A percentile compares a stretch with the other conserved stretches of the same genome.
Conservation (phyloP, 768 basidiomycete species). For the Asterophora parasitica region DNA sequence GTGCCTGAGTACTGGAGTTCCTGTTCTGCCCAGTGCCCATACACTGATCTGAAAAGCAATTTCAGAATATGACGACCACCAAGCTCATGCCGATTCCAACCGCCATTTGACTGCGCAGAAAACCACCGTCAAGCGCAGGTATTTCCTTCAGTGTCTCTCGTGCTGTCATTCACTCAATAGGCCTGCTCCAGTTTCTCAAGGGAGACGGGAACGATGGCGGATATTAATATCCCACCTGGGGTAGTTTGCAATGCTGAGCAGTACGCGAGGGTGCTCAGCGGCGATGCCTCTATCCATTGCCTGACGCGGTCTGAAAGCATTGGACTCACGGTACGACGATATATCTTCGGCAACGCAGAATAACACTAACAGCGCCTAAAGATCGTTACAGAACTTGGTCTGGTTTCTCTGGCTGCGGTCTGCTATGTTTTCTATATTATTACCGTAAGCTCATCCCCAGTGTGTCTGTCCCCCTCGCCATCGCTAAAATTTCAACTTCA, state of each 20-base stretch:
- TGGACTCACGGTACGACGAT: constrained; percentile 30
- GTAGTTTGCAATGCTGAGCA: constrained; percentile 19
- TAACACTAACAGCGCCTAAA: constrained; percentile 9
- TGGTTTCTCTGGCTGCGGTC: constrained; percentile 31
- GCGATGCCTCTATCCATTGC: constrained; percentile 20
- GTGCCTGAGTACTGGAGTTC: not conserved
- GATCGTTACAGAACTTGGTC: constrained; percentile 31
- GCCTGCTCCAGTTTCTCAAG: not conserved
- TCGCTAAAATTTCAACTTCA: not conserved
- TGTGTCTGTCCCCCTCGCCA: not conserved
- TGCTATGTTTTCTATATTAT: constrained; percentile 27
- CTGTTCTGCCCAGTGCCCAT: not conserved
- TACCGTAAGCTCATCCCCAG: constrained; percentile 19
- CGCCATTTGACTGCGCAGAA: not conserved
- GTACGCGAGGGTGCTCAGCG: constrained; percentile 11
- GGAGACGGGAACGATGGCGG: not conserved
- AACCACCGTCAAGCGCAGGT: not conserved
- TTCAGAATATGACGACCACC: not conserved
- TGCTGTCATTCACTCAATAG: too few species aligned
- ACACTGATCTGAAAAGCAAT: not conserved
- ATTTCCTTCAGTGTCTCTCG: too few species aligned
- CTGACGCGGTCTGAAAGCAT: constrained; percentile 31
- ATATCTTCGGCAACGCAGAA: not conserved
- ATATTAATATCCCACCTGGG: constrained; percentile 6
- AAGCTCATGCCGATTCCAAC: not conserved